phyloP scores from a whole-genome alignment of 2,329 filamentous ascomycete genomes.

The Aspergillus ibericus region DNA sequence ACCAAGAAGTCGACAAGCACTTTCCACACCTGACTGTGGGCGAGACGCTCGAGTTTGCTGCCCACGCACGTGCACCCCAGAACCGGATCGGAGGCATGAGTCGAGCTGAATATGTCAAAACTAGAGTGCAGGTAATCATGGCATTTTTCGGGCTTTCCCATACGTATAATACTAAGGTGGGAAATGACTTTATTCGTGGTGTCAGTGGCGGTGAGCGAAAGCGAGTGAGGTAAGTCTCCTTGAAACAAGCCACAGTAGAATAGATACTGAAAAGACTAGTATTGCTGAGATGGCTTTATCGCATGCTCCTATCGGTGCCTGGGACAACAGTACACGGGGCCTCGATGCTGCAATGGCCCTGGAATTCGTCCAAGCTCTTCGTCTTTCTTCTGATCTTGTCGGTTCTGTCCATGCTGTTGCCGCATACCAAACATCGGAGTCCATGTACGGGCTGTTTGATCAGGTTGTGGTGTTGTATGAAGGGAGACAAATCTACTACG shows the following conservation, averaged over 20 bases:
- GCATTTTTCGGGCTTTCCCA: constrained; percentile 41
- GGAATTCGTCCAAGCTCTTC: constrained; percentile 37
- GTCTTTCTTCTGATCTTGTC: constrained; percentile 45
- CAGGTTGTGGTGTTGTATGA: constrained; percentile 67
- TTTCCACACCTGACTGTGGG: constrained; percentile 65
- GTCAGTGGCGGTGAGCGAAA: constrained; percentile 60
- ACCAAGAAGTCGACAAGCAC: constrained; percentile 58
- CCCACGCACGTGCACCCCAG: constrained; percentile 55
- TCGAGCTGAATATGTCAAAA: background rate
- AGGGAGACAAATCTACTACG: constrained; percentile 42
- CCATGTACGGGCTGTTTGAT: constrained; percentile 48
- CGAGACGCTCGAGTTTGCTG: constrained; percentile 73
- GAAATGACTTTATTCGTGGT: constrained; percentile 56
- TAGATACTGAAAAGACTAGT: constrained; percentile 20
- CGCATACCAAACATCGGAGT: constrained; percentile 30
- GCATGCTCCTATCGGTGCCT: constrained; percentile 39
- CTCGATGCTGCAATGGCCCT: constrained; percentile 51
- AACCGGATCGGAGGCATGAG: background rate
- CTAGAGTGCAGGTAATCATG: constrained; percentile 38
- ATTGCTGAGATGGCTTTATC: constrained; percentile 52
- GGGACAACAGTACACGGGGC: constrained; percentile 45
- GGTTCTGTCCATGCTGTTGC: constrained; percentile 37
- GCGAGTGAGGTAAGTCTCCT: constrained; percentile 39
- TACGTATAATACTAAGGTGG: constrained; percentile 47
- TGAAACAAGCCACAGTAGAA: background rate